Percentiles rank a stretch among this genome's conserved stretches.
phyloP scores from a whole-genome alignment of 257 asterid genomes.

The Salvia rosmarinus region DNA sequence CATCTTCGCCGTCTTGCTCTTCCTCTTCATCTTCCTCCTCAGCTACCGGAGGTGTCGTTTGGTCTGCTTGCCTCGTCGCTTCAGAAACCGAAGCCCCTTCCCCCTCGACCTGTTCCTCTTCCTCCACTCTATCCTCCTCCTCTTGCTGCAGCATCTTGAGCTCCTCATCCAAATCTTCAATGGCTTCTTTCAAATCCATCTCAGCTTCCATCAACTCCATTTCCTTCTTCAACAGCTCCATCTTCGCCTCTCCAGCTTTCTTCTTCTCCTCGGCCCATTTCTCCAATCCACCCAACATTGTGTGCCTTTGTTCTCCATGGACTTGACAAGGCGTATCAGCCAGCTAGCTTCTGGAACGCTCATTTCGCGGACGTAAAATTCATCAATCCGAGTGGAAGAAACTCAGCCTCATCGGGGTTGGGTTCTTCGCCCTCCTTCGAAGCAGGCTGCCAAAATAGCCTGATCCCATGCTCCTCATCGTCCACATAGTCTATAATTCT shows the following conservation, averaged over 20 bases:
- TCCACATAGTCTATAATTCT: slow-evolving; percentile 81
- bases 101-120: slow-evolving; percentile 40
- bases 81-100: slow-evolving; percentile 47
- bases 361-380: slow-evolving; percentile 69
- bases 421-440: slow-evolving; percentile 58
- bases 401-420: slow-evolving; percentile 60
- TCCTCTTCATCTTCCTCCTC: slow-evolving; percentile 63
- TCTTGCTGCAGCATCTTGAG: slow-evolving; percentile 71
- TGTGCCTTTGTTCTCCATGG: slow-evolving; percentile 46
- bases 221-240: slow-evolving; percentile 58
- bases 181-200: slow-evolving; percentile 67
- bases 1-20: slow-evolving; percentile 59
- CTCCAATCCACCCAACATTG: slow-evolving; percentile 45
- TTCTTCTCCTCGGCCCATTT: slow-evolving; percentile 75
- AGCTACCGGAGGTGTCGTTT: slow-evolving; percentile 36
- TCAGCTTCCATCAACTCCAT: slow-evolving; percentile 73
- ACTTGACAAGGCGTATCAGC: slow-evolving; percentile 42
- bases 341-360: slow-evolving; percentile 37
- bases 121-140: slow-evolving; percentile 68
- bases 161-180: slow-evolving; percentile 74
- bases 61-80: slow-evolving; percentile 39
- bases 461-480: slow-evolving; percentile 85
- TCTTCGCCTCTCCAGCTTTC: slow-evolving; percentile 52
- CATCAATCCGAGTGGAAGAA: slow-evolving; percentile 88
- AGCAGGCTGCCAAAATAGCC: slow-evolving; percentile 86